Evolutionary conservation across 2,329 filamentous ascomycete genomes (phyloP), one percentile per base, ranked within the genome.

Genomic region (Microthyrium microscopicum): DNA sequence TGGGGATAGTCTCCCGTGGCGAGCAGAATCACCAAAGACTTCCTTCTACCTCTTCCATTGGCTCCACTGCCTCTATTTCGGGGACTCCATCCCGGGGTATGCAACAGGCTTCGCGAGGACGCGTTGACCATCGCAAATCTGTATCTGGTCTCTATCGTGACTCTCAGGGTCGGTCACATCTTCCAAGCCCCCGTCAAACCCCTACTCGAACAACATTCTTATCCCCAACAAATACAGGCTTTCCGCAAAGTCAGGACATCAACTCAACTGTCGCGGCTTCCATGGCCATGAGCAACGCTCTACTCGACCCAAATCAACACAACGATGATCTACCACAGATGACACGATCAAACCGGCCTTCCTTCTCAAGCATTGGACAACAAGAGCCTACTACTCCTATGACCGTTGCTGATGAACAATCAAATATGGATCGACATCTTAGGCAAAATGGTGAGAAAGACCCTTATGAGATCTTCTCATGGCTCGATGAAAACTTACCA

Each of bases 401-500:
- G 42, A 68, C 59, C 18, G 59, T 54, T 34, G 61, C 68, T 35
- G 53, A 55, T 21, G 62, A 66, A 33, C 67, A 72, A 31, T 53
- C 57, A 39, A 61, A 70, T 33, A 64, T 65, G 40, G 50, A 50
- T 28, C 62, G 60, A 41, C 69, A 61, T 45, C 54, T 63, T 42
- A 56, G 60, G 41, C 55, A 60, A 34, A 57, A 57, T 65, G 68
- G 68, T 73, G 61, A 71, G 68, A 58, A 47, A 17, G 26, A 40
- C 20, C 25, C 36, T 29, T 41, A 44, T 41, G 29, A 49, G 40
- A 46, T 55, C 41, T 52, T 57, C 31, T 47, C 45, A 25, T 68
- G 66, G 66, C 60, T 70, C 59, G 58, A 70, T 55, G 58, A 70
- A 51, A 73, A 70, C 77, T 84, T 73, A 85, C 75, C 58, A 50